Base-by-base conservation (phyloP, 2,329 filamentous ascomycete genomes). In the Clarireedia monteithiana region DNA sequence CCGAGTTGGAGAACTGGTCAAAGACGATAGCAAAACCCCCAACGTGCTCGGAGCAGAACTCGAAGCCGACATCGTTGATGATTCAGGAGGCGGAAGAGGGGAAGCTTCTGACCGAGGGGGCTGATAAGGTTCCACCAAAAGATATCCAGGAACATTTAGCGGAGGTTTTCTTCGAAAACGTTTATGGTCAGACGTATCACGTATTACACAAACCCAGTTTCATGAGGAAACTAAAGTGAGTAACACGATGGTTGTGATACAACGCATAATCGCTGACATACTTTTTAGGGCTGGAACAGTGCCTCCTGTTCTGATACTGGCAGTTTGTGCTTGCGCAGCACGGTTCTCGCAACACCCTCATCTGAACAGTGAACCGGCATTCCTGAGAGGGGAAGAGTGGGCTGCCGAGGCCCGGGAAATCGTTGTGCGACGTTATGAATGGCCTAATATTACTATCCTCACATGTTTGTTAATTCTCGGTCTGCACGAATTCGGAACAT, bases 201-300 rank as follows among this genome's bases (percentile, higher is more conserved):
- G 75, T 99, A 20, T 81, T 99, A 9, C 94, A 99, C 72, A 97
- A 96, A 69, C 92, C 94, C 39, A 97, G 91, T 69, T 97, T 95
- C 69, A 96, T 97, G 88, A 82, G 91, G 58, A 90, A 90, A 66
- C 71, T 94, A 54, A 83, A 78, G 84, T 86, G 72, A 60, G 81
- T 75, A 20, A 4, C 30, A 34, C 30, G 30, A 34, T 12, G 30
- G 9, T 34, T 9, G 30, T 34, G 10, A 12, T 9, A 34, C 30
- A 34, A 34, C 1, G 49, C 15, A 45, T 23, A 23, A 45, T 15
- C 55, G 40, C 59, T 60, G 42, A 63, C 53, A 51, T 34, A 46
- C 27, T 34, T 53, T 60, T 34, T 60, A 89, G 86, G 65, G 80
- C 85, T 58, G 87, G 88, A 30, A 85, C 86, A 1, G 76, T 97